Percentiles rank a stretch among this genome's conserved stretches.
Conservation (phyloP, 768 basidiomycete species). For the Polyporus arcularius region DNA sequence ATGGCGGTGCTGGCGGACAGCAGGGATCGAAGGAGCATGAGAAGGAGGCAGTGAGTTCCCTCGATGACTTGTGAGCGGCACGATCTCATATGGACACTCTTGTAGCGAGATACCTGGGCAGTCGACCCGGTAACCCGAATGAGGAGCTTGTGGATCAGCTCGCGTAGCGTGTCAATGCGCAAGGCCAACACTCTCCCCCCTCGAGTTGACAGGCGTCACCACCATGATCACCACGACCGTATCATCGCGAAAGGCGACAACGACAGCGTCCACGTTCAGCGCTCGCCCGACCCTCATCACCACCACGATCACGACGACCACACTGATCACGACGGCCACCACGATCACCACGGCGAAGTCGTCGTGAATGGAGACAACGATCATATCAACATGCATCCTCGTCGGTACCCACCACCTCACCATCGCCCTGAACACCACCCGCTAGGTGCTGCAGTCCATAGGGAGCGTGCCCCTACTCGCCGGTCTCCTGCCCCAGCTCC, state of each 20-base stretch:
- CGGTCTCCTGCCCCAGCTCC: constrained; percentile 13
- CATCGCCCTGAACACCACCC: no score
- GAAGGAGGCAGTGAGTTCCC: constrained; percentile 2
- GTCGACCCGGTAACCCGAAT: constrained; percentile 19
- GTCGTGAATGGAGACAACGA: constrained; percentile 27
- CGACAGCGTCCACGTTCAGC: constrained; percentile 29
- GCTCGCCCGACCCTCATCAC: constrained; percentile 15
- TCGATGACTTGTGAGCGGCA: not conserved
- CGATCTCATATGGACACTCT: not conserved
- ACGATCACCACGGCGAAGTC: constrained; percentile 5
- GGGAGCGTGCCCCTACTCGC: constrained; percentile 20
- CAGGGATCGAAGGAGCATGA: not conserved
- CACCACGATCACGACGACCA: constrained; percentile 6
- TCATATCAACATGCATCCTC: constrained; percentile 21
- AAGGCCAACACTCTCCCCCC: not conserved
- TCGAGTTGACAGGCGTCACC: constrained; percentile 9
- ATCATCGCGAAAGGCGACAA: constrained; percentile 30
- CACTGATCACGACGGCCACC: not conserved
- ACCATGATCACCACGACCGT: constrained; percentile 22
- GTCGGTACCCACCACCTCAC: not conserved
- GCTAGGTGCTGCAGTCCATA: not conserved
- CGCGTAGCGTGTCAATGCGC: constrained; percentile 6
- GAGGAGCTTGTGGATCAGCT: constrained; percentile 20
- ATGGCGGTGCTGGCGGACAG: no score
- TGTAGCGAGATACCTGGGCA: constrained; percentile 20